These are phyloP conservation scores for Clarireedia homoeocarpa DNA, from an alignment of 2,329 filamentous ascomycete species.

Conservation along the genomic window DNA sequence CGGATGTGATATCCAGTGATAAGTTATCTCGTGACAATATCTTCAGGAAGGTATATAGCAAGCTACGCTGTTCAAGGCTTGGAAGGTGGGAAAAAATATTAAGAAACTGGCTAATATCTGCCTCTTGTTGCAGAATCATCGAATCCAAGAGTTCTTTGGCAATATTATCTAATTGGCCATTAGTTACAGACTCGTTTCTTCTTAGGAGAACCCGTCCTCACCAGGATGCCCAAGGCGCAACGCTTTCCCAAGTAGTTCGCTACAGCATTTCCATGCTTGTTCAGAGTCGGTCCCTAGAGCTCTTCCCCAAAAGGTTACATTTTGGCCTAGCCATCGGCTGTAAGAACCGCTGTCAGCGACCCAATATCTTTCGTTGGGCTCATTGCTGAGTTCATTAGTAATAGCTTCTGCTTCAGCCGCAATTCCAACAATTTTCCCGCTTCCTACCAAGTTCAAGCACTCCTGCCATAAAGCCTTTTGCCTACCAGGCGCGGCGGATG, in stretches of 20 bases:
- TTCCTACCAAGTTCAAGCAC: slow-evolving; percentile 47
- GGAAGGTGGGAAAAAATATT: slow-evolving; percentile 22
- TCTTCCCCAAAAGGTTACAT: slow-evolving; percentile 24
- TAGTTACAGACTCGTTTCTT: slow-evolving; percentile 1
- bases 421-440: slow-evolving; percentile 50
- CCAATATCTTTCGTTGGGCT: slow-evolving; percentile 24
- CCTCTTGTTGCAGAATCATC: slow-evolving; percentile 17
- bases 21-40: slow-evolving; percentile 23
- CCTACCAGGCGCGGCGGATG: slow-evolving; percentile 31
- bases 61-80: slow-evolving; percentile 26
- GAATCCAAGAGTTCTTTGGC: slow-evolving; percentile 20
- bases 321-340: slow-evolving; percentile 26
- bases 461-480: slow-evolving; percentile 55
- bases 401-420: slow-evolving; percentile 45
- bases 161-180: slow-evolving; percentile 20
- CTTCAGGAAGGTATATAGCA: slow-evolving; percentile 23
- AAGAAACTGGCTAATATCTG: slow-evolving; percentile 16
- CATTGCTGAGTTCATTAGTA: slow-evolving; percentile 27
- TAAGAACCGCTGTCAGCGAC: slow-evolving; percentile 25
- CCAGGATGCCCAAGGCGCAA: slow-evolving; percentile 28
- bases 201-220: slow-evolving; percentile 7
- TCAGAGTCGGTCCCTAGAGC: slow-evolving; percentile 14
- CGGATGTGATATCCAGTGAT: slow-evolving; percentile 16
- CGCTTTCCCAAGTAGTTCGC: slow-evolving; percentile 25
- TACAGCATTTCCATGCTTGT: slow-evolving; percentile 21